Percentiles rank a stretch among this genome's conserved stretches.
These are phyloP conservation scores for Eutrema japonicum DNA, from an alignment of 345 rosid species.

Conservation along the genomic window DNA sequence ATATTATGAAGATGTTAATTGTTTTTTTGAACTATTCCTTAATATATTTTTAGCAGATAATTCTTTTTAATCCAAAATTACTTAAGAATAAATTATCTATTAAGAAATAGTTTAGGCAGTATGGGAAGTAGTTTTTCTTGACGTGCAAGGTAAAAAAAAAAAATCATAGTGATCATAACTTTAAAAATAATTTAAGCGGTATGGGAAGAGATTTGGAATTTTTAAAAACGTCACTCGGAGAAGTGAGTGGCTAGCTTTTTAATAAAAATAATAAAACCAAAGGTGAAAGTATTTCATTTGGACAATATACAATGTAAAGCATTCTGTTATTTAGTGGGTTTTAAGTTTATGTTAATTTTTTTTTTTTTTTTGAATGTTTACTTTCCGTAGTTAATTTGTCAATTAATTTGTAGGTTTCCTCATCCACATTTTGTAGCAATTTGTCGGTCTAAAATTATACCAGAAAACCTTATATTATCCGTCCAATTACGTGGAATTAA, in stretches of 20 bases:
- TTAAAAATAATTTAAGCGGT: neutral
- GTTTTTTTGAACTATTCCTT: neutral
- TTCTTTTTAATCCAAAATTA: neutral
- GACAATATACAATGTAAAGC: neutral
- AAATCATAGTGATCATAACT: neutral
- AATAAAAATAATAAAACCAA: neutral
- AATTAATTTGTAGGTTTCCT: neutral
- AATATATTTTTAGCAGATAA: neutral
- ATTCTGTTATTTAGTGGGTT: neutral
- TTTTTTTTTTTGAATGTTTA: neutral
- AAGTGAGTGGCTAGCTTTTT: neutral
- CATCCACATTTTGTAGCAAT: neutral
- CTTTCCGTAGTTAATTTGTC: neutral
- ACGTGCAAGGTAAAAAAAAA: neutral
- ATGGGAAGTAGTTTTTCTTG: neutral
- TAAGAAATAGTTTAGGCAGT: neutral
- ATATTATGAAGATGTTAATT: neutral
- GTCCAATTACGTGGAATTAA: neutral
- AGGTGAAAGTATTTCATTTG: neutral
- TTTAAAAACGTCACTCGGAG: neutral
- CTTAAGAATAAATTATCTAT: neutral
- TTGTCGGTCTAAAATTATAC: constrained; percentile 1
- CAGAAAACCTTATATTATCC: neutral
- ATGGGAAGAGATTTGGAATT: neutral
- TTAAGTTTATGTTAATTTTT: neutral